Evolutionary conservation across 2,329 filamentous ascomycete genomes (phyloP).

Genomic region (Xylariaceae sp.): DNA sequence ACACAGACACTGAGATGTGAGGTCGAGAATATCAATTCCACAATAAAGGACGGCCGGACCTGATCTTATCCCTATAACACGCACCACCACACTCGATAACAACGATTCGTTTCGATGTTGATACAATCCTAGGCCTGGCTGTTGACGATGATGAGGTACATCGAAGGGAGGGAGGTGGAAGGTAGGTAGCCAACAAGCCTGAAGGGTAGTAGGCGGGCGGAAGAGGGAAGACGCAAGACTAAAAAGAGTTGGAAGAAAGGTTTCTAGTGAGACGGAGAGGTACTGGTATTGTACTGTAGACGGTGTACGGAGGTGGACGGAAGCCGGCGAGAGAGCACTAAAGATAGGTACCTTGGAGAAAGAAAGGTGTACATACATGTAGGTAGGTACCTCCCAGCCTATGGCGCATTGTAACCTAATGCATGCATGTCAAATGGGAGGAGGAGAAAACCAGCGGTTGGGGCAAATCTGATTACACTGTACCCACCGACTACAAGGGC

Average conservation of each 20-base stretch:
- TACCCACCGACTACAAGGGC: too few relatives aligned
- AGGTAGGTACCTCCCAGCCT: conserved; percentile 11
- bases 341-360: conserved; percentile 13
- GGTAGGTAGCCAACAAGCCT: conserved; percentile 19
- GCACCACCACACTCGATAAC: conserved; percentile 6
- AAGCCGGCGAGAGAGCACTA: background rate
- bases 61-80: conserved; percentile 2
- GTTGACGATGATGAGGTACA: conserved; percentile 22
- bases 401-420: conserved; percentile 23
- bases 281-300: conserved; percentile 2
- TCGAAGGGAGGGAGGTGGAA: too few relatives aligned
- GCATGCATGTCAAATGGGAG: conserved; percentile 25
- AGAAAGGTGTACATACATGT: conserved; percentile 7
- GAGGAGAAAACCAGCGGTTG: conserved; percentile 15
- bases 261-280: conserved; percentile 8
- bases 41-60: background rate
- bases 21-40: too few relatives aligned
- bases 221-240: conserved; percentile 13
- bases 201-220: conserved; percentile 12
- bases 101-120: conserved; percentile 6
- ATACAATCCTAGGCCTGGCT: conserved; percentile 38
- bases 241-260: conserved; percentile 6
- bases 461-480: conserved; percentile 15
- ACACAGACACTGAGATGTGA: too few relatives aligned
- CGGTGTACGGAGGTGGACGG: conserved; percentile 6